A percentile compares a stretch with the other conserved stretches of the same genome.
Conservation (phyloP, 2,329 filamentous ascomycete genomes). For the Calycina herbarum region DNA sequence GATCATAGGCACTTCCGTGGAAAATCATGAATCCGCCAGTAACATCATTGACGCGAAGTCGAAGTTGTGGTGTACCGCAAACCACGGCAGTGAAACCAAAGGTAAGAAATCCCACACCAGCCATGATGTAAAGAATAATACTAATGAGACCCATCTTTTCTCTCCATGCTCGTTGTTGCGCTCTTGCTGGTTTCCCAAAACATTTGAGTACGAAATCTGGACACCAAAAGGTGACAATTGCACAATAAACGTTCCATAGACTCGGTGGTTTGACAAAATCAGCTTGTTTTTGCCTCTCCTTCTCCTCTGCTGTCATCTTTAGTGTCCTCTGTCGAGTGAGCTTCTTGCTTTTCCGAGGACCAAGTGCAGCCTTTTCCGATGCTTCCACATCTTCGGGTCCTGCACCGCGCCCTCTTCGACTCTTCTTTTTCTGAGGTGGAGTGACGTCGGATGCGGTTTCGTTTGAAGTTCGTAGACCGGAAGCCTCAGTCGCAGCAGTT, state of each 20-base stretch:
- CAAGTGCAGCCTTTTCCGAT: constrained; percentile 31
- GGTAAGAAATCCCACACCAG: constrained; percentile 89
- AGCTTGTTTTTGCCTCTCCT: constrained; percentile 55
- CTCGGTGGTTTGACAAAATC: constrained; percentile 75
- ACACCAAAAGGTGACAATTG: constrained; percentile 90
- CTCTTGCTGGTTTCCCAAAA: constrained; percentile 81
- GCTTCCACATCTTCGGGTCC: constrained; percentile 26
- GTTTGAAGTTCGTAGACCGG: constrained; percentile 35
- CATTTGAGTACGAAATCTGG: constrained; percentile 82
- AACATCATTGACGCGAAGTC: constrained; percentile 82
- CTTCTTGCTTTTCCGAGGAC: constrained; percentile 34
- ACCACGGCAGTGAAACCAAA: constrained; percentile 94
- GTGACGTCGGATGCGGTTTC: constrained; percentile 34
- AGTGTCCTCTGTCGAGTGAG: constrained; percentile 50
- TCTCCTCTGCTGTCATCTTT: constrained; percentile 65
- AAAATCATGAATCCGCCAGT: constrained; percentile 88
- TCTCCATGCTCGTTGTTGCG: constrained; percentile 89
- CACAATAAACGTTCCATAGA: constrained; percentile 94
- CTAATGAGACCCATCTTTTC: constrained; percentile 98
- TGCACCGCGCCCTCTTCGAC: constrained; percentile 27
- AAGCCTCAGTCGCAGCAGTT: constrained; percentile 33
- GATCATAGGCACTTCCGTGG: constrained; percentile 86
- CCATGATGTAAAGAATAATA: constrained; percentile 85
- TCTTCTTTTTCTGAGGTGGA: constrained; percentile 29
- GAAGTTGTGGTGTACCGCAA: constrained; percentile 68